A percentile compares a stretch with the other conserved stretches of the same genome.
Evolutionary conservation across 2,329 filamentous ascomycete genomes (phyloP).

Genomic region (Diaporthe destruens): DNA sequence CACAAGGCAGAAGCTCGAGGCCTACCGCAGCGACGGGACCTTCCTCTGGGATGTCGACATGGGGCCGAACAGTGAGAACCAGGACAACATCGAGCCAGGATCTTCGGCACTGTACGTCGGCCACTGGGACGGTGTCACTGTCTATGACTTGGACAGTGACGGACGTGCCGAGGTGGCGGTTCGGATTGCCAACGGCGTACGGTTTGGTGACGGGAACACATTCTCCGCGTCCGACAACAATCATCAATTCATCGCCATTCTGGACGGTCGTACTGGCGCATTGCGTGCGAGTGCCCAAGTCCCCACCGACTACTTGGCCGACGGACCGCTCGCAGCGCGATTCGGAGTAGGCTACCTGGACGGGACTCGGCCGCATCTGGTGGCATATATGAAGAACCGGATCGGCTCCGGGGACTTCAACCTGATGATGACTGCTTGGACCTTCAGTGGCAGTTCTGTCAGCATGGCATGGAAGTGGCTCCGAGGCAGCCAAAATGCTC

Average conservation of each 20-base stretch:
- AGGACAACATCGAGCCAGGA: background rate
- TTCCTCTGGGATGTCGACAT: constrained; percentile 6
- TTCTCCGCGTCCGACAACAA: background rate
- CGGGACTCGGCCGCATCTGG: background rate
- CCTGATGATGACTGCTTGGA: background rate
- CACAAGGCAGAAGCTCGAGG: background rate
- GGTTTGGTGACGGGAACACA: background rate
- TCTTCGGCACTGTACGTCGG: background rate
- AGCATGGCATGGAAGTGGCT: constrained; percentile 12
- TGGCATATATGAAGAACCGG: constrained; percentile 11
- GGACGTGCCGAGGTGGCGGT: constrained; percentile 9
- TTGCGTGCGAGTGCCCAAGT: background rate
- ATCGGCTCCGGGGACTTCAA: constrained; percentile 6
- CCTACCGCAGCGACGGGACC: background rate
- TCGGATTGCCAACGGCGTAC: background rate
- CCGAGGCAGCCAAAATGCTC: background rate
- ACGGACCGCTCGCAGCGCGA: background rate
- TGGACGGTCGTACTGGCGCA: background rate
- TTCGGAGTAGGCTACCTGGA: constrained; percentile 12
- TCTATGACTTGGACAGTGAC: constrained; percentile 5
- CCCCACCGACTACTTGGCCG: background rate
- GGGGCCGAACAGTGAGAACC: constrained; percentile 3
- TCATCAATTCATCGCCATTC: constrained; percentile 2
- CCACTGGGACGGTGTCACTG: constrained; percentile 9
- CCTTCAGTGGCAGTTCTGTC: background rate